Conservation (phyloP, 352 stramenopile genomes). For the Pythium dissotocum region DNA sequence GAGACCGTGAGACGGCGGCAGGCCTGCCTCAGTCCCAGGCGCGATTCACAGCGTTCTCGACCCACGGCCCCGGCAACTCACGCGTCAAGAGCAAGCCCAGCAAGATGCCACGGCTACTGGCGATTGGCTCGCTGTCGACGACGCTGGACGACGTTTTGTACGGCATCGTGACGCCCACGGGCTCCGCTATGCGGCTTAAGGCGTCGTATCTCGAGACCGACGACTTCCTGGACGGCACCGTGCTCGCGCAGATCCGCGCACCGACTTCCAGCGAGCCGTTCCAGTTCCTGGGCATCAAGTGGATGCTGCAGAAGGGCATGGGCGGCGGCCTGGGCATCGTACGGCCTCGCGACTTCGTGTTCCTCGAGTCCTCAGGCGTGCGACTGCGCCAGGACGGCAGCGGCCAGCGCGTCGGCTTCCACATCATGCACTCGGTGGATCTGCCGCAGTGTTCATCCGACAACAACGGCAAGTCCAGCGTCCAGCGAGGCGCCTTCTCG, state of each 20-base stretch:
- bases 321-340: conserved; percentile 31
- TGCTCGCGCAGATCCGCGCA: conserved; percentile 37
- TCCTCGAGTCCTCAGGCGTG: conserved; percentile 50
- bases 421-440: conserved; percentile 52
- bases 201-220: conserved; percentile 44
- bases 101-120: conserved; percentile 26
- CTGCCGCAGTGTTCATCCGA: conserved; percentile 13
- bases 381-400: conserved; percentile 26
- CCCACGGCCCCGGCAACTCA: neutral
- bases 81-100: neutral
- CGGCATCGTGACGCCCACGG: conserved; percentile 48
- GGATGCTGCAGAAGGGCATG: conserved; percentile 44
- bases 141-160: conserved; percentile 65
- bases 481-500: conserved; percentile 27
- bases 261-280: conserved; percentile 48
- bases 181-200: conserved; percentile 53
- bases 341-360: conserved; percentile 57
- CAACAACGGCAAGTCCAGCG: neutral
- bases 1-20: conserved; percentile 1
- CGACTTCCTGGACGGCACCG: conserved; percentile 50
- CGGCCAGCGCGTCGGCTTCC: conserved; percentile 44
- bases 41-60: conserved; percentile 16
- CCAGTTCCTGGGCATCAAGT: conserved; percentile 59
- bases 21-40: neutral
- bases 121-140: conserved; percentile 39